Evolutionary conservation across 1,139 yeast genomes (phyloP).

Genomic region (Taphrina communis): DNA sequence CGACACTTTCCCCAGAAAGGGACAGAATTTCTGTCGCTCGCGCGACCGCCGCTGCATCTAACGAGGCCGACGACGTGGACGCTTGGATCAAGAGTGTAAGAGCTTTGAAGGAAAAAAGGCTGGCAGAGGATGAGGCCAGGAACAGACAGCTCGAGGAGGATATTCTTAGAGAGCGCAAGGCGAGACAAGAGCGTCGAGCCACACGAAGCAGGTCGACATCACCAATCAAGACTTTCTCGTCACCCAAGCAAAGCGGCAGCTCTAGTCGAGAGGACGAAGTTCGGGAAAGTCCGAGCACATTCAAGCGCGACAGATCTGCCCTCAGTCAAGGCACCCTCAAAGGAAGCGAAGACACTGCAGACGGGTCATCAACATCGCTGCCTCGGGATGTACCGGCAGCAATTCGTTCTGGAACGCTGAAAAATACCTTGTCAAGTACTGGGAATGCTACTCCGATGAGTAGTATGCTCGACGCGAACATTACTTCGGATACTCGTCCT

Average conservation of each 20-base stretch:
- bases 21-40: not conserved
- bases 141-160: constrained; percentile 32
- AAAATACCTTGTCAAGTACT: no score
- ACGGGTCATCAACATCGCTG: no score
- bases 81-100: constrained; percentile 34
- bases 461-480: no score
- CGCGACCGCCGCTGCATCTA: not conserved
- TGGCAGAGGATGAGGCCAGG: constrained; percentile 38
- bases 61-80: constrained; percentile 24
- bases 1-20: not conserved
- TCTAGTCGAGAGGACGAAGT: not conserved
- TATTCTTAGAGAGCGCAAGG: constrained; percentile 30
- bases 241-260: not conserved
- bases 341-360: no score
- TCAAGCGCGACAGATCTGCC: not conserved
- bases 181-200: constrained; percentile 34
- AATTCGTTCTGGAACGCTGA: no score
- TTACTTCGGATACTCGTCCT: no score
- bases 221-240: constrained; percentile 15
- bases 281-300: not conserved
- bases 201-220: constrained; percentile 30
- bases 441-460: no score
- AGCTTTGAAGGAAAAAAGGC: constrained; percentile 22
- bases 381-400: no score
- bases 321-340: not conserved